Base-by-base conservation (phyloP, 192 early-diverging fungal species). In the Thamnidium elegans region DNA sequence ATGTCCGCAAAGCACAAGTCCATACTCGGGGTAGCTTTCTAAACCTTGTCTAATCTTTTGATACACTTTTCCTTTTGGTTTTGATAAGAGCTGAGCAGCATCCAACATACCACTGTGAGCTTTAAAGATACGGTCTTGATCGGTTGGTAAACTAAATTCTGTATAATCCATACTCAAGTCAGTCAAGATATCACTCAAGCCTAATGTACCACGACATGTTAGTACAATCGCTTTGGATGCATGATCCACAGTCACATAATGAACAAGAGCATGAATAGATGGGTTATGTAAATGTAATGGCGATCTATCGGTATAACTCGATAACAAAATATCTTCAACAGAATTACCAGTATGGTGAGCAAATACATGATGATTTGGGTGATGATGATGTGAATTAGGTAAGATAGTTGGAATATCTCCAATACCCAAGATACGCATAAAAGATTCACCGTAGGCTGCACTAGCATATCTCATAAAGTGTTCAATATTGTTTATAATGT, bases 61-160 rank as follows among this genome's bases (percentile, higher is more conserved):
- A 73, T 83, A 89, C 9, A 95, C 84, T 62, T 84, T 81, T 1
- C 88, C 85, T 4, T 84, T 82, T 21, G 81, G 75, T 21, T 81
- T 74, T 0, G 94, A 80, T 7, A 97, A 69, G 6, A 90, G 74
- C 32, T 82, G 79, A 0, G 94, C 94, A 39, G 87, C 85, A 43
- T 89, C 81, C 64, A 90, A 79, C 94, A 96, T 96, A 3, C 94
- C 94, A 3, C 83, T 83, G 69, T 96, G 94, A 0, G 90, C 90
- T 3, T 78, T 72, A 74, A 84, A 88, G 9, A 65, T 60, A 50
- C 55, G 72, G 15, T 17, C 30, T 11, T 62, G 13, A 65, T 71
- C 46, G 19, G 55, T 60, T 0, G 84, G 84, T 39, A 87, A 45
- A 0, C 66, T 47, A 43, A 82, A 72, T 20, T 87, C 83, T 31